phyloP scores from a whole-genome alignment of 257 asterid genomes.

The Scutellaria baicalensis region DNA sequence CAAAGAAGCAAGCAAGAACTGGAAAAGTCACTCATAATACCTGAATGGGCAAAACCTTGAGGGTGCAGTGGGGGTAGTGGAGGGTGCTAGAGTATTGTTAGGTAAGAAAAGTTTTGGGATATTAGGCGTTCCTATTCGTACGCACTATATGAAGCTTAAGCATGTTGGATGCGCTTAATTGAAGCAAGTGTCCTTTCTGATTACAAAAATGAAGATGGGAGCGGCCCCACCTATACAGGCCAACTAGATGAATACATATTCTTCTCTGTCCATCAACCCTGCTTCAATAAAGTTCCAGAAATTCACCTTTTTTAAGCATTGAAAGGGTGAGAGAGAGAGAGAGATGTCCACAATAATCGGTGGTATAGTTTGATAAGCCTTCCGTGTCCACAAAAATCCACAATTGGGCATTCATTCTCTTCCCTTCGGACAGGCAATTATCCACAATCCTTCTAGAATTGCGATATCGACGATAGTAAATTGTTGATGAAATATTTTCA shows the following conservation, averaged over 20 bases:
- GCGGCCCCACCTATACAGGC: neutral
- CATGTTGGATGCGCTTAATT: neutral
- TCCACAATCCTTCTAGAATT: too few species aligned
- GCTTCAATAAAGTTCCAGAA: neutral
- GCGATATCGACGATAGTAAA: too few species aligned
- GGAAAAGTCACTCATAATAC: neutral
- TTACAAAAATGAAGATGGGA: too few species aligned
- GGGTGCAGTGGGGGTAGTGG: neutral
- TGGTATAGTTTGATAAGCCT: too few species aligned
- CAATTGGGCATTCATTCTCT: too few species aligned
- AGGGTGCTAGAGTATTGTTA: neutral
- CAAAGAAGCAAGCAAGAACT: neutral
- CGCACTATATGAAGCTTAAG: neutral
- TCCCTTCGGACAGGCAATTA: too few species aligned
- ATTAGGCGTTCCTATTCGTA: neutral
- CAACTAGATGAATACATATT: neutral
- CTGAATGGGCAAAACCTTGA: neutral
- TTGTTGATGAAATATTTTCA: too few species aligned
- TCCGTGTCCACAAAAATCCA: too few species aligned
- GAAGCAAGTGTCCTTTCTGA: constrained; percentile 13
- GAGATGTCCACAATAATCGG: too few species aligned
- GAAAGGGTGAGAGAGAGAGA: neutral
- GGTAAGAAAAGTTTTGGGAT: neutral
- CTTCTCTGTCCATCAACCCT: neutral
- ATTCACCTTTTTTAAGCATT: neutral